These are phyloP conservation scores for Auxenochlorella protothecoides DNA, from an alignment of 139 green algal genomes.

Conservation along the genomic window DNA sequence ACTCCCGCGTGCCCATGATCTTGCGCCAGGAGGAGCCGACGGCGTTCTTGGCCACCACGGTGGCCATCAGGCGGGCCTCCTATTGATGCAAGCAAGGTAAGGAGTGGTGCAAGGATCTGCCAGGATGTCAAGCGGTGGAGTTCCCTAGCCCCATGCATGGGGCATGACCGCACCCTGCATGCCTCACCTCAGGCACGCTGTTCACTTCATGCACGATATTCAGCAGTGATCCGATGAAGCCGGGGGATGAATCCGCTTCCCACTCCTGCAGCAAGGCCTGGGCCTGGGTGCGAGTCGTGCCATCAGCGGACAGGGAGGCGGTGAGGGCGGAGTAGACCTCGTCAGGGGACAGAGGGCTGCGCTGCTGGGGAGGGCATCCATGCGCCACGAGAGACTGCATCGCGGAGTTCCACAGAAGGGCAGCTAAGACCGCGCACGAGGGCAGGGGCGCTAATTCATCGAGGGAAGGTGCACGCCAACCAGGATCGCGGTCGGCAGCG, in stretches of 20 bases:
- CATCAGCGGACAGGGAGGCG: too few species aligned
- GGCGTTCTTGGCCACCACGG: conserved; percentile 68
- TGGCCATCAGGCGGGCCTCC: conserved; percentile 54
- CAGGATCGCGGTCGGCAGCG: too few species aligned
- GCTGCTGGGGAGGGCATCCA: too few species aligned
- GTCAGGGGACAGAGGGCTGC: not conserved
- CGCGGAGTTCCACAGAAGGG: too few species aligned
- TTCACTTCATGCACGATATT: conserved; percentile 39
- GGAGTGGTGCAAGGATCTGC: too few species aligned
- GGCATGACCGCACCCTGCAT: too few species aligned
- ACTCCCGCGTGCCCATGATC: conserved; percentile 58
- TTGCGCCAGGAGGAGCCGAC: conserved; percentile 70
- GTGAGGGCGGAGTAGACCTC: not conserved
- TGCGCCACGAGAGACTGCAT: too few species aligned
- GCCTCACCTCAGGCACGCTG: conserved; percentile 43
- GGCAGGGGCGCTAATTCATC: too few species aligned
- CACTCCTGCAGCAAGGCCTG: conserved; percentile 41
- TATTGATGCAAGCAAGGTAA: conserved; percentile 13
- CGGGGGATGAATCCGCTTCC: conserved; percentile 53
- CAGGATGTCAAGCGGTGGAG: too few species aligned
- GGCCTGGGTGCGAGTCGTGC: conserved; percentile 20
- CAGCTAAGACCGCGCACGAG: too few species aligned
- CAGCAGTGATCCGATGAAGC: conserved; percentile 54
- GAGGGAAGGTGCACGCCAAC: too few species aligned
- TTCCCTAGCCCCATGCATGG: too few species aligned